phyloP scores from a whole-genome alignment of 1,284 basidiomycete species.

The Ceratobasidium sp. region DNA sequence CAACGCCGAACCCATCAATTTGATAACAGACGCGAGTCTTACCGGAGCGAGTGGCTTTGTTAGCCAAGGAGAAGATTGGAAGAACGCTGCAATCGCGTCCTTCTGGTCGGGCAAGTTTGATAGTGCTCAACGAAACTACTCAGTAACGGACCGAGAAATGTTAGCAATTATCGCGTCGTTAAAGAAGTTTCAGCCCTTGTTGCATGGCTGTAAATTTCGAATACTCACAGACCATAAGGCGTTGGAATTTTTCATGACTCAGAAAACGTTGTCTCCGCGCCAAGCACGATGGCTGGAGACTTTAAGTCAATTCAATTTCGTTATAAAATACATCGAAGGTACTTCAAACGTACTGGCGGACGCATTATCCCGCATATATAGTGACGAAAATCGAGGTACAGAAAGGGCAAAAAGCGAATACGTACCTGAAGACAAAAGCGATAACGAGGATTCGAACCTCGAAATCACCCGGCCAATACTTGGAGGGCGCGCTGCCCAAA shows the following conservation, averaged over 20 bases:
- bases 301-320: constrained; percentile 58
- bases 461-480: background rate
- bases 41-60: constrained; percentile 25
- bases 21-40: constrained; percentile 37
- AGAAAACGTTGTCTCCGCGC: constrained; percentile 56
- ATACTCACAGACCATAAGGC: constrained; percentile 56
- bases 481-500: background rate
- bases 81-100: background rate
- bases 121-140: constrained; percentile 29
- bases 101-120: constrained; percentile 45
- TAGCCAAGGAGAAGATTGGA: constrained; percentile 29
- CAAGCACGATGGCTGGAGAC: constrained; percentile 60
- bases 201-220: background rate
- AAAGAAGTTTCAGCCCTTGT: constrained; percentile 54
- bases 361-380: no score
- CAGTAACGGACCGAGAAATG: background rate
- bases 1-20: background rate
- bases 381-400: background rate
- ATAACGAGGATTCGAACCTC: background rate
- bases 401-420: constrained; percentile 1
- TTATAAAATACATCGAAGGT: constrained; percentile 55
- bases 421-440: background rate
- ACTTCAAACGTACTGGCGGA: background rate
- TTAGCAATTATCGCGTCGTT: constrained; percentile 49
- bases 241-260: constrained; percentile 56